A percentile compares a stretch with the other conserved stretches of the same genome.
phyloP scores from a whole-genome alignment of 2,329 filamentous ascomycete genomes.

The Cercospora sp. region DNA sequence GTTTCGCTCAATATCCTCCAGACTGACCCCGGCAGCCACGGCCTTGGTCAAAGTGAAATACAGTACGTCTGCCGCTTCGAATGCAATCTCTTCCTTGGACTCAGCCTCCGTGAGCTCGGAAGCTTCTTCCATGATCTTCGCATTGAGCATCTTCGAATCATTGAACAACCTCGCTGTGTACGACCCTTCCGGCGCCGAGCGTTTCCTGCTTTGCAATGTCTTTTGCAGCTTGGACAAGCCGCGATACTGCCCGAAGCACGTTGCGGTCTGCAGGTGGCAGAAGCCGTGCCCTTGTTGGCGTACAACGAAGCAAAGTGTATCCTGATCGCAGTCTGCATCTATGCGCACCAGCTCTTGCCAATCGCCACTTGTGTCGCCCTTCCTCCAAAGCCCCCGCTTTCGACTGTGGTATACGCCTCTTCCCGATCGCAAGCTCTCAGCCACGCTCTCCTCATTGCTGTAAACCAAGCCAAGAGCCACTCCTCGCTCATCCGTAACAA shows the following conservation, averaged over 20 bases:
- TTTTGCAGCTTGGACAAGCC: conserved; percentile 85
- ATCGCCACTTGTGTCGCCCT: conserved; percentile 91
- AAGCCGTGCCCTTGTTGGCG: conserved; percentile 85
- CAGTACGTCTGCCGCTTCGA: conserved; percentile 91
- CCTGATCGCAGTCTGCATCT: conserved; percentile 87
- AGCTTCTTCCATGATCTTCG: conserved; percentile 98
- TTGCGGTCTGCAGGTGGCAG: conserved; percentile 89
- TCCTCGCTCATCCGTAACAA: conserved; percentile 86
- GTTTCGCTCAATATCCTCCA: conserved; percentile 88
- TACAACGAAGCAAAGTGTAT: conserved; percentile 87
- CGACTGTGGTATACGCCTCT: conserved; percentile 92
- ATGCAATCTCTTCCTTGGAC: conserved; percentile 79
- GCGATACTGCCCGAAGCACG: conserved; percentile 83
- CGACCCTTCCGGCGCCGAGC: conserved; percentile 80
- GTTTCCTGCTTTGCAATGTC: conserved; percentile 78
- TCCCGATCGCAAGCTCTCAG: conserved; percentile 78
- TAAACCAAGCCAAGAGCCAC: conserved; percentile 87
- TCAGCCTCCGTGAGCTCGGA: conserved; percentile 89
- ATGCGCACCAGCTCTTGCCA: conserved; percentile 85
- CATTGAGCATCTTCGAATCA: conserved; percentile 82
- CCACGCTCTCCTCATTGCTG: conserved; percentile 86
- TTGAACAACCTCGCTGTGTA: conserved; percentile 93
- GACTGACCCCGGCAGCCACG: conserved; percentile 75
- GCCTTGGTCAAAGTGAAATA: conserved; percentile 96
- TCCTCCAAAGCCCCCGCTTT: conserved; percentile 94